Base-by-base conservation (phyloP, 371 early-diverging fungal species). In the Batrachochytrium dendrobatidis region DNA sequence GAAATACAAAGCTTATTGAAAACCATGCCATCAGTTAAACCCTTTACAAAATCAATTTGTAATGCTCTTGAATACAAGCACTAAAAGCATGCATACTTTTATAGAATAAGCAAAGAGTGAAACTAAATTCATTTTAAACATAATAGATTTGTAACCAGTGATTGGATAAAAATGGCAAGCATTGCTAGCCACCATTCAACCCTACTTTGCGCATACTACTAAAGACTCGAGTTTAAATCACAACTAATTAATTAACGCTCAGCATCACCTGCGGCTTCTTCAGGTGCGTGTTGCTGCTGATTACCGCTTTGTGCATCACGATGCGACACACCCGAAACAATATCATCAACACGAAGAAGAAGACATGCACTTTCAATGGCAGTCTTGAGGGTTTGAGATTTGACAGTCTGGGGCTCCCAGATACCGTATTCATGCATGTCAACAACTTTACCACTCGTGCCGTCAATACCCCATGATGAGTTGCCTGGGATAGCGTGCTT, bases 331-430 rank as follows among this genome's bases (percentile, higher is more conserved):
- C 92, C 93, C 33, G 94, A 92, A 4, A 98, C 95, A 74, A 98
- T 97, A 78, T 95, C 98, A 71, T 98, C 98, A 49, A 98, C 97
- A 55, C 95, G 87, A 61, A 97, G 76, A 56, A 95, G 74, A 71
- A 95, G 66, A 62, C 92, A 95, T 44, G 95, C 92, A 55, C 92
- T 89, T 81, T 99, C 99, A 67, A 99, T 90, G n/a, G 99, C 99
- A 31, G 98, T 95, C 86, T 98, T 99, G 75, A 99, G 82, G 6
- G 92, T 94, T 82, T 99, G 99, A 25, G 91, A 86, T 82, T 99
- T 99, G 63, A 99, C 99, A 18, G 95, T 92, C 59, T 87, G 83
- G n/a, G 99, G 99, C 77, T 99, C 99, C 94, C 98, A 93, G 61
- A 99, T 83, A 58, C 98, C 92, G 63, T 94, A 92, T 50, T 87